Conservation (phyloP, 768 basidiomycete species). For the Lactifluus piperatus region DNA sequence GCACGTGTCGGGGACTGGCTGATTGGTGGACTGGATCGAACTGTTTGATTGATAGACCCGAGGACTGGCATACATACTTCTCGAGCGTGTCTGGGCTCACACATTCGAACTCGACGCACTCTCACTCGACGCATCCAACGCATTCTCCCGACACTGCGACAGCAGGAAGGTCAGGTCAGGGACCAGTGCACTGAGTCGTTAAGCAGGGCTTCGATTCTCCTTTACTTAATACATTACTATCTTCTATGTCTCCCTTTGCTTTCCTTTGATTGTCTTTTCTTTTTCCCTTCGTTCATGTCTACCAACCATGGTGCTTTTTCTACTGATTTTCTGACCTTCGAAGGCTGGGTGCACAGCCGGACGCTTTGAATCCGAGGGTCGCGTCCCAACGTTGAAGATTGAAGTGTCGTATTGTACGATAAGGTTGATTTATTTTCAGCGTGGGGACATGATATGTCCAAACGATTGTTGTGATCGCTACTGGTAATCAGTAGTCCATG, state of each 20-base stretch:
- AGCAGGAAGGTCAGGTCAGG: constrained; percentile 1
- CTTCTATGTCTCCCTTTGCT: background rate
- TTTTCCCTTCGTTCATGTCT: background rate
- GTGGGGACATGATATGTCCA: background rate
- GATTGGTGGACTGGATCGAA: background rate
- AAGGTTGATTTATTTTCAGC: background rate
- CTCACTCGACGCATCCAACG: background rate
- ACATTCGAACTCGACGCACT: constrained; percentile 1
- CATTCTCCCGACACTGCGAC: background rate
- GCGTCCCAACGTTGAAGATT: no score
- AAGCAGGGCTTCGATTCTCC: background rate
- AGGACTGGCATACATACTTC: constrained; percentile 19
- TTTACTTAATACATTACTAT: background rate
- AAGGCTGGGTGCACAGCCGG: background rate
- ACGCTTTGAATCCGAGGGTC: background rate
- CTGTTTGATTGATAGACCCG: constrained; percentile 6
- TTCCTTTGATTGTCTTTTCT: background rate
- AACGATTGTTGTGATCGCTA: background rate
- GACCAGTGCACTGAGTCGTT: background rate
- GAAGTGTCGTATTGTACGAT: background rate
- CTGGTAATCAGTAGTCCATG: background rate
- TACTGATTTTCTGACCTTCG: background rate
- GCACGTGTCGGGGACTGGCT: constrained; percentile 4
- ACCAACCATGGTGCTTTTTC: background rate
- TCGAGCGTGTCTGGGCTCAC: constrained; percentile 13